Base-by-base conservation (phyloP, 2,329 filamentous ascomycete genomes). In the Malbranchea zuffiana region DNA sequence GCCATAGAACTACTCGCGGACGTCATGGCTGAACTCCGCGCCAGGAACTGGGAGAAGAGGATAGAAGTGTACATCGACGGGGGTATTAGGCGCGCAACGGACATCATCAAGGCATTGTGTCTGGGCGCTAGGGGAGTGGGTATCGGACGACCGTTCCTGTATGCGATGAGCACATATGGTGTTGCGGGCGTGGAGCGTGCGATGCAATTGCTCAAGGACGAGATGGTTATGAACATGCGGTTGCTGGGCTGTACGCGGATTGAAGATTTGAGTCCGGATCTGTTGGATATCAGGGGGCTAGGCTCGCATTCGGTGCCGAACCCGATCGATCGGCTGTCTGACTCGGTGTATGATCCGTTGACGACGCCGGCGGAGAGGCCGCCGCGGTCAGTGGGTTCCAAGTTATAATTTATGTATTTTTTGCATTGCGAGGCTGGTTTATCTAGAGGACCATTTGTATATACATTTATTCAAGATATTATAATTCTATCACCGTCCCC, bases 191-290 rank as follows among this genome's bases (percentile, higher is more conserved):
- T 96, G 13, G 83, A 92, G 54, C 74, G 84, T 21, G 90, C 90
- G 20, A 94, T 96, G 81, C 81, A 86, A 61, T 66, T 94, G 41
- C 71, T 94, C 49, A 86, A 83, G 65, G 90, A 96, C 53, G 90
- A 98, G 71, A 83, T 98, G 75, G 86, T 92, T 66, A 96, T 96
- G 88, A 90, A 88, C 55, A 96, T 98, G 90, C 76, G 90, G 5
- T 66, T 98, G 45, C 85, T 98, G 49, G 90, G 90, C 6, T 82
- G 78, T 41, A 74, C 71, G 13, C 78, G 63, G 42, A 60, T 98
- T 20, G 75, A 77, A 23, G 78, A 98, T 49, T 64, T 98, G 44
- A 83, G 82, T 44, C 80, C 87, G 0, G 78, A 76, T 17, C 64
- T 98, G 59, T 59, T 98, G 13, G 90, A 98, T 56, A 74, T 75